phyloP scores from a whole-genome alignment of 139 green algal genomes.

The Chlorella sorokiniana region DNA sequence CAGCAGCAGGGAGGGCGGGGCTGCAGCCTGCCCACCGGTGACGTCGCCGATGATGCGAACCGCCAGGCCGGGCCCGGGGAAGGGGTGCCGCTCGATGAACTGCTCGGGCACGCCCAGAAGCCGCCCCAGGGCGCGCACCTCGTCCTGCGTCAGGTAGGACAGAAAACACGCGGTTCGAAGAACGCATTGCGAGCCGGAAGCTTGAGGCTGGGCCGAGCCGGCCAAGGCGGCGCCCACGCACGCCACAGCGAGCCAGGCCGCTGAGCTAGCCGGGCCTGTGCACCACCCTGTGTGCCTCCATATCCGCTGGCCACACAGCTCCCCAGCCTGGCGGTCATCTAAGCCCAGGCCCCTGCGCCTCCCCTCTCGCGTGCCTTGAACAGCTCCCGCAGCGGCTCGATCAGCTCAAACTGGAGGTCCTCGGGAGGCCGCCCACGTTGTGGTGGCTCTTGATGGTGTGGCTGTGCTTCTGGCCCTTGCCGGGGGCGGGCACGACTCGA shows the following conservation, averaged over 20 bases:
- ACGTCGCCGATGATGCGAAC: constrained; percentile 97
- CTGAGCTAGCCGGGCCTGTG: too few relatives aligned
- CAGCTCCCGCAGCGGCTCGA: constrained; percentile 97
- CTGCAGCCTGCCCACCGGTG: constrained; percentile 55
- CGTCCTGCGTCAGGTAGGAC: constrained; percentile 57
- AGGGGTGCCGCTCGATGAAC: constrained; percentile 97
- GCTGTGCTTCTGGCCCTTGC: constrained; percentile 93
- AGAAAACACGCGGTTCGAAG: neutral
- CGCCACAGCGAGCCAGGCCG: too few relatives aligned
- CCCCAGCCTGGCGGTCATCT: too few relatives aligned
- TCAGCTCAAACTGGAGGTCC: constrained; percentile 95
- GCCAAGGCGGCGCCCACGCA: too few relatives aligned
- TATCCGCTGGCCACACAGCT: too few relatives aligned
- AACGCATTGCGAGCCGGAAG: too few relatives aligned
- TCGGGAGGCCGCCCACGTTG: constrained; percentile 99
- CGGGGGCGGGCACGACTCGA: constrained; percentile 97
- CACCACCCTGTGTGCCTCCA: too few relatives aligned
- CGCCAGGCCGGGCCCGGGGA: constrained; percentile 95
- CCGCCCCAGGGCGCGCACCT: constrained; percentile 66
- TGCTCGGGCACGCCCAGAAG: constrained; percentile 67
- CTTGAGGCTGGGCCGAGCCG: too few relatives aligned
- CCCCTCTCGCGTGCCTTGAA: constrained; percentile 84
- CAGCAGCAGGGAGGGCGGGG: too few relatives aligned
- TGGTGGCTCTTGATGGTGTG: constrained; percentile 99
- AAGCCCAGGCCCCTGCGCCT: neutral